Evolutionary conservation across 257 asterid genomes (phyloP), one percentile per base, ranked within the genome.

Genomic region (Rubia yunnanensis): DNA sequence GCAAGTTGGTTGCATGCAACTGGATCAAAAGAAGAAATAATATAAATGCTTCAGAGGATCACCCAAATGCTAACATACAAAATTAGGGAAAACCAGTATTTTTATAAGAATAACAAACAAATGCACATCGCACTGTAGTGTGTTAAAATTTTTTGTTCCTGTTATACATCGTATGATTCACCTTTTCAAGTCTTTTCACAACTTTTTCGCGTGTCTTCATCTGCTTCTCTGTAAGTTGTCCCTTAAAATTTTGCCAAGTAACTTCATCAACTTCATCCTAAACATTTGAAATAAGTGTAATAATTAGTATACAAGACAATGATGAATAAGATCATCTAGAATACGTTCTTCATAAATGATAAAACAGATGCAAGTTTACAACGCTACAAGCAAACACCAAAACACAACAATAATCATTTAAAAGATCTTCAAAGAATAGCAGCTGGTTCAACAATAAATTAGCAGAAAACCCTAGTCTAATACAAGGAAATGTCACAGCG

Each of bases 241-340:
- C 98, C 81, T 92, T 92, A 87, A 78, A 89, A 71, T 84, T 92
- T 83, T 92, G 96, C 98, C 98, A 92, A 20, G 96, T 92, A 74
- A 92, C 84, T 78, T 89, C 98, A n/a, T 87, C 98, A 75, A 73
- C 80, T 35, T 85, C 98, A 24, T 87, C 98, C 98, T 92, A 67
- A 32, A 73, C 26, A 73, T 55, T 62, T 38, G 39, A 65, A 58
- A 60, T 35, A 44, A 62, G 23, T 62, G 14, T 15, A 60, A n/a
- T n/a, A n/a, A 56, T 65, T 36, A 54, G 60, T 6, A 4, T 50
- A 63, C 60, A 27, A 35, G 26, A 24, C 35, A n/a, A 22, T 0
- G 32, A 9, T 23, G 35, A 34, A 39, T 20, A 17, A 57, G n/a
- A 46, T 3, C 0, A 22, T 60, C 13, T 17, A 31, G 36, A n/a